Evolutionary conservation across 1,284 basidiomycete species (phyloP).

Genomic region (Moesziomyces sp.): DNA sequence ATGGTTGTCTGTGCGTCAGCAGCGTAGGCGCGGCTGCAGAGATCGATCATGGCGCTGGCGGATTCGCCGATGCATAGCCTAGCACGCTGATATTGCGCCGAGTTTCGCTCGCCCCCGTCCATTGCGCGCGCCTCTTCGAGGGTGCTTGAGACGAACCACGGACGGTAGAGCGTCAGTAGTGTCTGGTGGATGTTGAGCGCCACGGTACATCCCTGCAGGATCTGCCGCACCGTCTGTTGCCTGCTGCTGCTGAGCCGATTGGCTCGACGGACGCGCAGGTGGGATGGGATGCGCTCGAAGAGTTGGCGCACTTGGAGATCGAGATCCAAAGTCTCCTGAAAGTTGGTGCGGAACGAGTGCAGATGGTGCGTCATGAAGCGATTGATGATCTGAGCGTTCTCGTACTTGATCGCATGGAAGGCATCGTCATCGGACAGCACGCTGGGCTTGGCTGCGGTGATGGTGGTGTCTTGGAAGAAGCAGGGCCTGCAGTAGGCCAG

Average conservation of each 20-base stretch:
- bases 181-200: constrained; percentile 23
- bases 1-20: constrained; percentile 6
- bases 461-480: constrained; percentile 16
- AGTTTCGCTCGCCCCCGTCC: not conserved
- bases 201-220: constrained; percentile 13
- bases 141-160: constrained; percentile 17
- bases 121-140: constrained; percentile 2
- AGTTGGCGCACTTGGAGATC: constrained; percentile 7
- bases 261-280: constrained; percentile 8
- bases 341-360: constrained; percentile 6
- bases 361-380: constrained; percentile 15
- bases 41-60: constrained; percentile 17
- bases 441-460: constrained; percentile 5
- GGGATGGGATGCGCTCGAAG: constrained; percentile 7
- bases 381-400: constrained; percentile 16
- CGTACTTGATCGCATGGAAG: constrained; percentile 13
- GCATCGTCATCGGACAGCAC: constrained; percentile 1
- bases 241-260: constrained; percentile 3
- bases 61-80: constrained; percentile 14
- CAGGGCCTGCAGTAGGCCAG: constrained; percentile 27
- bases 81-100: constrained; percentile 9
- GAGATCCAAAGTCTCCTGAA: constrained; percentile 8
- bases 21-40: constrained; percentile 6
- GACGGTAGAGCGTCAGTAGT: constrained; percentile 24
- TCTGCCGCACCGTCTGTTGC: constrained; percentile 6